phyloP scores from a whole-genome alignment of 805 yeast species.

The Candida ipomoeae region DNA sequence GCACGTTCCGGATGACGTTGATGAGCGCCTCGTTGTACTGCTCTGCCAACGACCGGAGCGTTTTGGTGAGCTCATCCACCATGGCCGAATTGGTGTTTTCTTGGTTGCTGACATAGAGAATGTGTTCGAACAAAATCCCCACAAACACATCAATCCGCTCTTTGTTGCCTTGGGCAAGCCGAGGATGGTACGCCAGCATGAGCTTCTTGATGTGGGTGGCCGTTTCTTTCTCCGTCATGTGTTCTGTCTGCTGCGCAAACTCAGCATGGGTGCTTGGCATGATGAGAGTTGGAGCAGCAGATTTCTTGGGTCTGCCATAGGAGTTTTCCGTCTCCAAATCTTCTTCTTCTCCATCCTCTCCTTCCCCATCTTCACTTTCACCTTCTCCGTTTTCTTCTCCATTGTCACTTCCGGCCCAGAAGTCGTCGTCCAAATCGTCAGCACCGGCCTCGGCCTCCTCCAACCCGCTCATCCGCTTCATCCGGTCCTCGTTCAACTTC shows the following conservation, averaged over 20 bases:
- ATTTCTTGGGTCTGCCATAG: slow-evolving; percentile 16
- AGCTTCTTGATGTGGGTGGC: slow-evolving; percentile 50
- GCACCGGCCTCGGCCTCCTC: slow-evolving; percentile 46
- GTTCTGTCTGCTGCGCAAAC: slow-evolving; percentile 29
- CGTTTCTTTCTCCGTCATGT: slow-evolving; percentile 39
- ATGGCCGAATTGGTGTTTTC: slow-evolving; percentile 22
- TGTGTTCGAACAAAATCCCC: slow-evolving; percentile 59
- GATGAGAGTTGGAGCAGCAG: slow-evolving; percentile 13
- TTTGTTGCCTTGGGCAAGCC: slow-evolving; percentile 76
- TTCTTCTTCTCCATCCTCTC: slow-evolving; percentile 55
- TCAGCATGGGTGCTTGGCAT: slow-evolving; percentile 33
- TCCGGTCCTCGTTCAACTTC: slow-evolving; percentile 62
- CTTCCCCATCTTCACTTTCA: slow-evolving; percentile 54
- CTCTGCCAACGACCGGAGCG: slow-evolving; percentile 57
- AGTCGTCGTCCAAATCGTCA: slow-evolving; percentile 66
- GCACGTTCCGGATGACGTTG: slow-evolving; percentile 53
- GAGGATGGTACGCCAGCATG: slow-evolving; percentile 64
- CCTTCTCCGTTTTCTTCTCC: slow-evolving; percentile 51
- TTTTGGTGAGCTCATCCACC: slow-evolving; percentile 39
- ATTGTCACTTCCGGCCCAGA: slow-evolving; percentile 55
- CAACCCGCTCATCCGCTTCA: slow-evolving; percentile 70
- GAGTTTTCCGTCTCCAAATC: slow-evolving; percentile 38
- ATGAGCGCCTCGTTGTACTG: slow-evolving; percentile 63
- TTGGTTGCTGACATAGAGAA: slow-evolving; percentile 39
- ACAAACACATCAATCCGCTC: slow-evolving; percentile 63